Evolutionary conservation across 2,329 filamentous ascomycete genomes (phyloP).

Genomic region (Penicillium occitanis): DNA sequence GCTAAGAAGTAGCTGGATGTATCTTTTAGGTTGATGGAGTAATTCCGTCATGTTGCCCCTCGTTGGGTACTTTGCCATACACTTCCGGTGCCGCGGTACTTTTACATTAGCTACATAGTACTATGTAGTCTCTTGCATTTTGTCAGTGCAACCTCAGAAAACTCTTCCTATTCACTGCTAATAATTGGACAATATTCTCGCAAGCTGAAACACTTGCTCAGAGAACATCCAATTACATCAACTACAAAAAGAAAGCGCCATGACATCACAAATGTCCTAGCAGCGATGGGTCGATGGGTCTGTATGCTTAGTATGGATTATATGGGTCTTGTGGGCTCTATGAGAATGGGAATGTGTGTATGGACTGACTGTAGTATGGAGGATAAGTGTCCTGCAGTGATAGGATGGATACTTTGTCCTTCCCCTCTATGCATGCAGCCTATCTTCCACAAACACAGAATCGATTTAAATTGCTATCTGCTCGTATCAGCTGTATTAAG

Average conservation of each 20-base stretch:
- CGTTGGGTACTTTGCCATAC: constrained; percentile 1
- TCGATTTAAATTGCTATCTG: neutral
- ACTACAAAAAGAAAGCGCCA: neutral
- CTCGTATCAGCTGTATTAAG: neutral
- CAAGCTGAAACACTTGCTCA: constrained; percentile 1
- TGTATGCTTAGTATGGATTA: too few species aligned
- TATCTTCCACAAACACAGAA: neutral
- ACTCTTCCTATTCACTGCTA: neutral
- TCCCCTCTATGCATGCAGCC: neutral
- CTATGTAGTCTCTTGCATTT: too few species aligned
- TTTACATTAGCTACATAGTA: neutral
- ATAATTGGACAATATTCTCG: neutral
- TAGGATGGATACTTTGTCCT: neutral
- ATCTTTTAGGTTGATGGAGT: constrained; percentile 11
- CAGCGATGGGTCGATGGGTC: neutral
- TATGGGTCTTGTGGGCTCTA: neutral
- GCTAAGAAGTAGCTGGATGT: neutral
- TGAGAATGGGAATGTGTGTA: too few species aligned
- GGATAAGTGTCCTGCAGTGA: neutral
- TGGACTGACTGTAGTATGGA: neutral
- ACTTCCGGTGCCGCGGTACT: neutral
- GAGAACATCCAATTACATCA: neutral
- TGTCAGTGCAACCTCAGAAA: neutral
- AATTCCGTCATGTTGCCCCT: constrained; percentile 21
- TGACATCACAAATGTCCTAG: constrained; percentile 16